Conservation (phyloP, 2,329 filamentous ascomycete genomes). For the Emmonsiellopsis sp. region DNA sequence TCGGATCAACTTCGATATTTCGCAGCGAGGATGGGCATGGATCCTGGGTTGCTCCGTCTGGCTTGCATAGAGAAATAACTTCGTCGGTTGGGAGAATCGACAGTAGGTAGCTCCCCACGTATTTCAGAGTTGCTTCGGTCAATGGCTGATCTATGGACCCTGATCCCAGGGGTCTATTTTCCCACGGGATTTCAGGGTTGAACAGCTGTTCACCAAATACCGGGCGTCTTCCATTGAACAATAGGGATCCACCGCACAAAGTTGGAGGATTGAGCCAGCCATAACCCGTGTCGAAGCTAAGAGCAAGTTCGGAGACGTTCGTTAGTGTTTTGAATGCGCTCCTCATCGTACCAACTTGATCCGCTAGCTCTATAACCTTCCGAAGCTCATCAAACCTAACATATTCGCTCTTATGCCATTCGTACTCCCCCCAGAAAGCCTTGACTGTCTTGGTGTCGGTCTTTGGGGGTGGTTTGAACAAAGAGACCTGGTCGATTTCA, state of each 20-base stretch:
- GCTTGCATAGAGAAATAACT: neutral
- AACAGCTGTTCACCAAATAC: constrained; percentile 37
- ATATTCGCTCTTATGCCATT: constrained; percentile 55
- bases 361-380: constrained; percentile 53
- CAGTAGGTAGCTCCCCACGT: neutral
- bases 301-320: constrained; percentile 52
- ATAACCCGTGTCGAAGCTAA: constrained; percentile 59
- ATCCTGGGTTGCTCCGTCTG: neutral
- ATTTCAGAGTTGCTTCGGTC: neutral
- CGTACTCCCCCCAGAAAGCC: constrained; percentile 56
- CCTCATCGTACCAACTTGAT: constrained; percentile 54
- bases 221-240: constrained; percentile 33
- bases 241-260: constrained; percentile 39
- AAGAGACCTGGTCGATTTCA: constrained; percentile 50
- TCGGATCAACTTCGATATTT: constrained; percentile 9
- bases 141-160: neutral
- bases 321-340: constrained; percentile 49
- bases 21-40: constrained; percentile 15
- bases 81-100: neutral
- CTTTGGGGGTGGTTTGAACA: constrained; percentile 43
- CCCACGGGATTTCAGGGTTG: neutral
- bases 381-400: constrained; percentile 51
- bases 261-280: constrained; percentile 60
- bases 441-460: constrained; percentile 44
- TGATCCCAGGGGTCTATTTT: too few species aligned